Evolutionary conservation across 2,329 filamentous ascomycete genomes (phyloP).

Genomic region (Gremmenia infestans): DNA sequence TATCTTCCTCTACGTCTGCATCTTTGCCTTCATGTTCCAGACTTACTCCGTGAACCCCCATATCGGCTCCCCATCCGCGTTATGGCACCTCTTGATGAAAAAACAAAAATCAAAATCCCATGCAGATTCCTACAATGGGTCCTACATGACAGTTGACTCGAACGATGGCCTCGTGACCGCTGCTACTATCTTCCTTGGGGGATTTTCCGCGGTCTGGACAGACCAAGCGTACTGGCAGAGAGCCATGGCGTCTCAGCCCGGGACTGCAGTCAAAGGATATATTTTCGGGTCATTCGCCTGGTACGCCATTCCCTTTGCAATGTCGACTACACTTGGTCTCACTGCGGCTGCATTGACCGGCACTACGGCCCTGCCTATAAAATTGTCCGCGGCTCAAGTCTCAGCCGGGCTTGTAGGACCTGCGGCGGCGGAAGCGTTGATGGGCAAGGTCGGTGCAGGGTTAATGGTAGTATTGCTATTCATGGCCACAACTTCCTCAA

Average conservation of each 20-base stretch:
- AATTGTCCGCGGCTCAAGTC: constrained; percentile 20
- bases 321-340: constrained; percentile 42
- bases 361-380: constrained; percentile 38
- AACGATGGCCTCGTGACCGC: constrained; percentile 3
- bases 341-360: constrained; percentile 40
- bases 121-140: constrained; percentile 1
- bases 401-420: constrained; percentile 23
- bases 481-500: constrained; percentile 46
- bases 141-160: constrained; percentile 8
- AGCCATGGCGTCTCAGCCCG: constrained; percentile 37
- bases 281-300: constrained; percentile 41
- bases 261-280: constrained; percentile 34
- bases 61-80: constrained; percentile 5
- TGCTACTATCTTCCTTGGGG: constrained; percentile 1
- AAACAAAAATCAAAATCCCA: not conserved
- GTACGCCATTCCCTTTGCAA: constrained; percentile 44
- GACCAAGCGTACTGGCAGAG: constrained; percentile 44
- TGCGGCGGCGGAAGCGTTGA: constrained; percentile 25
- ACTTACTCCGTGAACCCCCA: constrained; percentile 1
- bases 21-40: constrained; percentile 9
- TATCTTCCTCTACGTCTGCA: constrained; percentile 9
- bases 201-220: constrained; percentile 32
- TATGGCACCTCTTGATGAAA: constrained; percentile 7
- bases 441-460: constrained; percentile 27
- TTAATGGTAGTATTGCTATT: constrained; percentile 43